Evolutionary conservation across 2,329 filamentous ascomycete genomes (phyloP).

Genomic region (Apiospora phragmitis): DNA sequence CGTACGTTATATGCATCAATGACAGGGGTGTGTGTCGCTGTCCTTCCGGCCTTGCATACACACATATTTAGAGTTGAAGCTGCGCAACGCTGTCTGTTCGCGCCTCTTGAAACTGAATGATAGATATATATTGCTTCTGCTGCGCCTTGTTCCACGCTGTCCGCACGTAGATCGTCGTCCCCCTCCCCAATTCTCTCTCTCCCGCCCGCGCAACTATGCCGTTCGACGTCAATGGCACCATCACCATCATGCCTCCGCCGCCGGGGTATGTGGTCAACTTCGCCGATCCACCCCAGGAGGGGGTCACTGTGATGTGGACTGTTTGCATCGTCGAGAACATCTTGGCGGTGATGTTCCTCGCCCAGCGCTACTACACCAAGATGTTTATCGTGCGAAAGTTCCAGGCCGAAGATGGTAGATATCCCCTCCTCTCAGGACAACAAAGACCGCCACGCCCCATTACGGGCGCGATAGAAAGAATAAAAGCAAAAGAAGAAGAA

Average conservation of each 20-base stretch:
- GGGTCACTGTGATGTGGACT: slow-evolving; percentile 10
- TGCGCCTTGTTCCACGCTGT: neutral
- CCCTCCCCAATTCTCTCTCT: neutral
- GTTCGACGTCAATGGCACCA: slow-evolving; percentile 9
- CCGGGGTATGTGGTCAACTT: slow-evolving; percentile 15
- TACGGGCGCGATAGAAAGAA: too few relatives aligned
- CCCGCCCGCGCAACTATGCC: neutral
- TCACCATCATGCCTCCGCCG: slow-evolving; percentile 13
- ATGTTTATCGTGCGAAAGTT: slow-evolving; percentile 11
- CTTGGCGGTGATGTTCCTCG: slow-evolving; percentile 17
- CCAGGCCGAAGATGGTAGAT: slow-evolving; percentile 18
- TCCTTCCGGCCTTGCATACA: neutral
- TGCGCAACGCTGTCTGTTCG: neutral
- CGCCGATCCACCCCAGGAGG: slow-evolving; percentile 15
- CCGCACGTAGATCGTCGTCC: neutral
- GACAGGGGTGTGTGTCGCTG: neutral
- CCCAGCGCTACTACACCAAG: slow-evolving; percentile 20
- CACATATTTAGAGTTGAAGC: neutral
- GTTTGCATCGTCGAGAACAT: slow-evolving; percentile 15
- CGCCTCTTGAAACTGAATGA: neutral
- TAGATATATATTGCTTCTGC: neutral
- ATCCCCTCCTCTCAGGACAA: neutral
- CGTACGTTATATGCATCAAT: neutral
- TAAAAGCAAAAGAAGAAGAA: too few relatives aligned
- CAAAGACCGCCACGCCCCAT: too few relatives aligned